phyloP scores from a whole-genome alignment of 1,284 basidiomycete species.

The Anthracocystis setariae region DNA sequence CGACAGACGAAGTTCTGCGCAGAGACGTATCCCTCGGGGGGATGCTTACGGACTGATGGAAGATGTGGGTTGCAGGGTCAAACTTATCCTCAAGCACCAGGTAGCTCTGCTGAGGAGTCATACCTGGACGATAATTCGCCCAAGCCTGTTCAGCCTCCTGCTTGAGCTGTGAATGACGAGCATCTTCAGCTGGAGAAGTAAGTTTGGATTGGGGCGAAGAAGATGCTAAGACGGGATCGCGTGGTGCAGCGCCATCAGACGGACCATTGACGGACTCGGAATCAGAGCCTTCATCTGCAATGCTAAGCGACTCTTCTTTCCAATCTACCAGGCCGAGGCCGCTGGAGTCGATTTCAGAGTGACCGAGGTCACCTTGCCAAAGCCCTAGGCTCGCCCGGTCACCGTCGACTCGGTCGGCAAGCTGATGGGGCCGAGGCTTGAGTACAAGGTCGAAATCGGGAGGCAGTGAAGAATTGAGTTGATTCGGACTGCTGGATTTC shows the following conservation, averaged over 20 bases:
- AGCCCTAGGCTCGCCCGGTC: conserved; percentile 26
- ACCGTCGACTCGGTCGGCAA: conserved; percentile 4
- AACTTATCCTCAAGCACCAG: conserved; percentile 1
- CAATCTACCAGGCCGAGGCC: conserved; percentile 1
- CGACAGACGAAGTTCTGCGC: conserved; percentile 19
- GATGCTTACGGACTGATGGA: conserved; percentile 16
- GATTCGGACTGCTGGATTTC: background rate
- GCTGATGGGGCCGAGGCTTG: conserved; percentile 1
- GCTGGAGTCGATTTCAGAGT: conserved; percentile 1
- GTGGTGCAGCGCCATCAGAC: background rate
- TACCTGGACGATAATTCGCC: conserved; percentile 19
- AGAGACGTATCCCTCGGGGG: conserved; percentile 26
- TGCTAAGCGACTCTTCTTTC: conserved; percentile 12
- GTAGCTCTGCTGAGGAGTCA: conserved; percentile 16
- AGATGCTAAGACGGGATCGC: background rate
- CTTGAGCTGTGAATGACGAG: conserved; percentile 27
- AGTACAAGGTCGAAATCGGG: conserved; percentile 28
- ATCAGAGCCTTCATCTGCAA: conserved; percentile 15
- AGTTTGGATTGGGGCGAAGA: background rate
- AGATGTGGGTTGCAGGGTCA: background rate
- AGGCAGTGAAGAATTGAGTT: conserved; percentile 8
- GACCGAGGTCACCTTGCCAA: conserved; percentile 8
- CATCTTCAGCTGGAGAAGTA: background rate
- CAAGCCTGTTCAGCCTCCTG: conserved; percentile 35
- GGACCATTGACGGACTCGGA: conserved; percentile 3